Conservation (phyloP, 345 rosid species). For the Melaleuca quinquenervia region DNA sequence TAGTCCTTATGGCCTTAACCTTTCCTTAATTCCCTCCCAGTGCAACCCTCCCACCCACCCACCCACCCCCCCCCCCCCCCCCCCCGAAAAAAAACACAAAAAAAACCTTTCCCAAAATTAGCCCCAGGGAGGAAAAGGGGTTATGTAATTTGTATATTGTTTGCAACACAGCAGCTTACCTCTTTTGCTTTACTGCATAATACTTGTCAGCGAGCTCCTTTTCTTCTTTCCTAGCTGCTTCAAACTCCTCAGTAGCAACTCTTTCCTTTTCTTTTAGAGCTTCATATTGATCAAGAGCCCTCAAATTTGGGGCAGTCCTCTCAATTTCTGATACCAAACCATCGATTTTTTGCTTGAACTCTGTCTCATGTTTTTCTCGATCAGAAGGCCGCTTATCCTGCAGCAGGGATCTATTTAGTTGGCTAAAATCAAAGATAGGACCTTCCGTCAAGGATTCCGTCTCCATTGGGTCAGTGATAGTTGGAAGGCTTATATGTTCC, state of each 20-base stretch:
- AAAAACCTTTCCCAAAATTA: background rate
- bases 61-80: background rate
- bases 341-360: constrained; percentile 76
- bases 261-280: constrained; percentile 78
- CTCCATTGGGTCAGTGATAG: constrained; percentile 64
- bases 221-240: constrained; percentile 81
- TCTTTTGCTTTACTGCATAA: constrained; percentile 70
- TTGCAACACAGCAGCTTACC: constrained; percentile 27
- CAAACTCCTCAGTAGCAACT: constrained; percentile 71
- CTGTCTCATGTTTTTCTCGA: constrained; percentile 66
- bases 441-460: constrained; percentile 39
- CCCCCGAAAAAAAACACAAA: background rate
- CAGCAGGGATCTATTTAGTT: constrained; percentile 62
- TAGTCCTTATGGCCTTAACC: background rate
- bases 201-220: constrained; percentile 69
- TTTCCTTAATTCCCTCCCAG: background rate
- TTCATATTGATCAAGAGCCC: constrained; percentile 91
- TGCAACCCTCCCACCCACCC: too few species aligned
- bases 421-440: constrained; percentile 69
- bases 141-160: background rate
- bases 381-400: constrained; percentile 66
- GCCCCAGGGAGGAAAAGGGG: background rate
- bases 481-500: constrained; percentile 70
- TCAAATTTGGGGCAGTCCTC: constrained; percentile 88
- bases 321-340: constrained; percentile 62